Percentiles rank a stretch among this genome's conserved stretches.
Evolutionary conservation across 169 alveolate species (phyloP).

Genomic region (Cryptosporidium xiaoi): DNA sequence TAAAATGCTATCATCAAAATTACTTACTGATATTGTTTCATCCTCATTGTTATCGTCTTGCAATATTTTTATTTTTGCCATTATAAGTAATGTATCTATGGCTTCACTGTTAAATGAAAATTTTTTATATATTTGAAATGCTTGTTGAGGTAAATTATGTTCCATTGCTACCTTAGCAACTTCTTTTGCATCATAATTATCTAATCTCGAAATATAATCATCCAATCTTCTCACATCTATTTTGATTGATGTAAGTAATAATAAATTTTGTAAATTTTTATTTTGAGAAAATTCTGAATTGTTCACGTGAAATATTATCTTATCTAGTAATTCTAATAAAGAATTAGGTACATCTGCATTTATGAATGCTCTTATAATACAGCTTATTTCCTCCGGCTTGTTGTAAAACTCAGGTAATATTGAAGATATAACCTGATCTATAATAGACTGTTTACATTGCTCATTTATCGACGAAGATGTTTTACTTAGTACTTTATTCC

Average conservation of each 20-base stretch:
- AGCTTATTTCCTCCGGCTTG: slow-evolving; percentile 90
- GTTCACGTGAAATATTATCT: slow-evolving; percentile 92
- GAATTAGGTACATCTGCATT: slow-evolving; percentile 95
- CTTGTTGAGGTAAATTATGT: slow-evolving; percentile 89
- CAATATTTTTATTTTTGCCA: slow-evolving; percentile 29
- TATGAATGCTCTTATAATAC: slow-evolving; percentile 96
- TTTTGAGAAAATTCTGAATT: slow-evolving; percentile 94
- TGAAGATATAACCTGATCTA: slow-evolving; percentile 95
- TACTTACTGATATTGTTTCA: not conserved
- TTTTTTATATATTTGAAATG: slow-evolving; percentile 93
- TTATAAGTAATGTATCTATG: slow-evolving; percentile 90
- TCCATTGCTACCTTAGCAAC: slow-evolving; percentile 93
- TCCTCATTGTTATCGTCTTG: slow-evolving; percentile 75
- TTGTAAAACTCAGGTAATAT: slow-evolving; percentile 96
- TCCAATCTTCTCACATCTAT: slow-evolving; percentile 91
- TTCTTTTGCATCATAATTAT: slow-evolving; percentile 96
- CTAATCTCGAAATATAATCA: slow-evolving; percentile 96
- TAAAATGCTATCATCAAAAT: slow-evolving; percentile 87
- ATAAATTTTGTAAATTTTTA: slow-evolving; percentile 94
- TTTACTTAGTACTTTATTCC: slow-evolving; percentile 93
- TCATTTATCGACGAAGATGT: slow-evolving; percentile 80
- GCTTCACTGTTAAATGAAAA: slow-evolving; percentile 92
- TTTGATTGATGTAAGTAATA: slow-evolving; percentile 93
- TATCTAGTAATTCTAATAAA: slow-evolving; percentile 94
- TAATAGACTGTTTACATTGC: slow-evolving; percentile 92